Base-by-base conservation (phyloP, 345 rosid genomes). In the Moricandia moricandioides region DNA sequence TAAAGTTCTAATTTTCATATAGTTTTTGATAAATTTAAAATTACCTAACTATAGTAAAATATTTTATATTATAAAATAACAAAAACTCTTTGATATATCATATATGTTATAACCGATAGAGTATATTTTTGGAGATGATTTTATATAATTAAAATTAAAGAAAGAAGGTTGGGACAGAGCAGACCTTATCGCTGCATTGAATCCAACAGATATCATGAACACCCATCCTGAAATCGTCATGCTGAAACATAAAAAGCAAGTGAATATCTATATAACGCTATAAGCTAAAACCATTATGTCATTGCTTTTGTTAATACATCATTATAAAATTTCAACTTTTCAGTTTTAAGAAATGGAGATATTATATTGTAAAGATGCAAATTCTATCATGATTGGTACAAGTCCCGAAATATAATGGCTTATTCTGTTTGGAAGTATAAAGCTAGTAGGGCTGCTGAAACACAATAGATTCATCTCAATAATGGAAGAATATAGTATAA, bases 141-240 rank as follows among this genome's bases (percentile, higher is more conserved):
- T 35, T 17, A 27, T 47, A 49, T 62, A 6, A 26, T 52, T 39
- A 33, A 9, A 17, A 65, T 30, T 14, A 21, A 13, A 30, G 30
- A 51, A 67, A 31, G 14, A 4, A 31, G 29, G 43, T 27, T 71
- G 59, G 17, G 37, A 26, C 2, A 7, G 52, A 16, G 27, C 80
- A 29, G 16, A 87, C 88, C 91, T 87, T 63, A 86, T 88, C 0
- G 94, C 89, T 16, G 91, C 88, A 39, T 89, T 87, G 66, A 89
- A 84, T 8, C 94, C 89, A 27, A 87, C 94, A 0, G 89, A 82
- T 69, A 89, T 80, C 91, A 86, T 89, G 72, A 85, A 82, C 39
- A 85, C 83, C 84, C 85, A 84, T 27, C 89, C 89, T 29, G 78
- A 18, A 16, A 87, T 54, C 1, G 89, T 79, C 87, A 84, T 84